Percentiles rank a stretch among this genome's conserved stretches.
These are phyloP conservation scores for Graphilbum fragrans DNA, from an alignment of 2,329 filamentous ascomycete genomes.

Conservation along the genomic window DNA sequence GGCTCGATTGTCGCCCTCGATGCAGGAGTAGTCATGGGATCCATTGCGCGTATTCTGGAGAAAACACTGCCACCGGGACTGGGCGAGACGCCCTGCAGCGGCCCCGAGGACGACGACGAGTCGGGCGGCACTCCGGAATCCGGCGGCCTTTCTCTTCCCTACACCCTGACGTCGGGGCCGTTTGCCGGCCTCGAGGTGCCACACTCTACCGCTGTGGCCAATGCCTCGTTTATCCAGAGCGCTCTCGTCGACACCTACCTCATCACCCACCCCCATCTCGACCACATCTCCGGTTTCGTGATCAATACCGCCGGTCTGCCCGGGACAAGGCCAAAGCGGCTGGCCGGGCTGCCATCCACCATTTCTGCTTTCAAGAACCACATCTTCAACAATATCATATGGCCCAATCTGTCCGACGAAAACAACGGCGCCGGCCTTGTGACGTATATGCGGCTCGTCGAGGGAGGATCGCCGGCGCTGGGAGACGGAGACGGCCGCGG, in stretches of 20 bases:
- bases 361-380: constrained; percentile 85
- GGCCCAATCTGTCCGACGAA: constrained; percentile 94
- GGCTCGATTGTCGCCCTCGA: constrained; percentile 86
- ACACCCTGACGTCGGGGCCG: constrained; percentile 54
- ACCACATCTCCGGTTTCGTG: constrained; percentile 84
- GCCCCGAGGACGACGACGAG: background rate
- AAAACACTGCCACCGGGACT: constrained; percentile 28
- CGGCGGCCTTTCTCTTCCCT: constrained; percentile 27
- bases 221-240: constrained; percentile 69
- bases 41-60: constrained; percentile 71
- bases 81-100: constrained; percentile 8
- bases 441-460: constrained; percentile 77
- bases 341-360: constrained; percentile 80
- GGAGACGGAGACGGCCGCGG: constrained; percentile 70
- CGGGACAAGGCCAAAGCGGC: constrained; percentile 67
- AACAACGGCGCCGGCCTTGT: constrained; percentile 88
- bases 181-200: constrained; percentile 71
- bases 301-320: constrained; percentile 86
- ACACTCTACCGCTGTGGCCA: constrained; percentile 54
- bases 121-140: background rate
- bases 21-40: constrained; percentile 77
- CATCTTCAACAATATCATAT: constrained; percentile 96
- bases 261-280: constrained; percentile 93
- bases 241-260: constrained; percentile 77
- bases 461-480: constrained; percentile 76